Evolutionary conservation across 2,329 filamentous ascomycete genomes (phyloP).

Genomic region (Endocalyx cinctus): DNA sequence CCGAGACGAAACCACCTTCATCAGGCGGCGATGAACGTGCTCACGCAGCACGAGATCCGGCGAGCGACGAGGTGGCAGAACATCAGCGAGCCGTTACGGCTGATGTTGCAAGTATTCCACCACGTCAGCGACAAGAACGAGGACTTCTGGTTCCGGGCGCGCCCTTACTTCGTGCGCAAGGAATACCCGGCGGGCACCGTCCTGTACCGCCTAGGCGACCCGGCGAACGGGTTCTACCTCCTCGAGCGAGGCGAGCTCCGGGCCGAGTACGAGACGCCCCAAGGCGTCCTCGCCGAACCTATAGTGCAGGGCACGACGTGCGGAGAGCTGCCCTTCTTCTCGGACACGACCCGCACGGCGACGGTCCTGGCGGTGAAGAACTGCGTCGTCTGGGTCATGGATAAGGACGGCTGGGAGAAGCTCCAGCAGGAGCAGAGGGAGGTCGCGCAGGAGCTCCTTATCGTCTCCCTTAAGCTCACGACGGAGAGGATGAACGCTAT

Average conservation of each 20-base stretch:
- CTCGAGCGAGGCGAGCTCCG: conserved; percentile 84
- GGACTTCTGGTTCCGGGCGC: conserved; percentile 88
- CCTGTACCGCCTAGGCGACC: conserved; percentile 73
- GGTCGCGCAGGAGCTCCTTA: conserved; percentile 77
- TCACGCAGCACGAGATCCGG: conserved; percentile 61
- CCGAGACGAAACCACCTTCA: conserved; percentile 75
- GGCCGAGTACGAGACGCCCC: conserved; percentile 85
- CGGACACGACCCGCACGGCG: conserved; percentile 79
- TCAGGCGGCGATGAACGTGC: conserved; percentile 69
- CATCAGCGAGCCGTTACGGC: conserved; percentile 83
- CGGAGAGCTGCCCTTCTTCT: conserved; percentile 94
- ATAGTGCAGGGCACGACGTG: conserved; percentile 94
- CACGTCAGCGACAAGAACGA: conserved; percentile 80
- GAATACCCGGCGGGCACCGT: conserved; percentile 65
- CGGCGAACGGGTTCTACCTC: conserved; percentile 81
- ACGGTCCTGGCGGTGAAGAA: conserved; percentile 80
- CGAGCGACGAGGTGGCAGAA: conserved; percentile 69
- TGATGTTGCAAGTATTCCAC: conserved; percentile 94
- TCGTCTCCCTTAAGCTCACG: conserved; percentile 86
- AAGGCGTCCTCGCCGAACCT: conserved; percentile 83
- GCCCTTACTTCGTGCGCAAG: conserved; percentile 68
- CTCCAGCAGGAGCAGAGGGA: conserved; percentile 70
- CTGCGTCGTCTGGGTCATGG: conserved; percentile 78
- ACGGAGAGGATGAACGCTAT: conserved; percentile 82
- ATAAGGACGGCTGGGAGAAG: conserved; percentile 63